Base-by-base conservation (phyloP, 2,329 filamentous ascomycete genomes). In the Aureobasidium mangrovei region DNA sequence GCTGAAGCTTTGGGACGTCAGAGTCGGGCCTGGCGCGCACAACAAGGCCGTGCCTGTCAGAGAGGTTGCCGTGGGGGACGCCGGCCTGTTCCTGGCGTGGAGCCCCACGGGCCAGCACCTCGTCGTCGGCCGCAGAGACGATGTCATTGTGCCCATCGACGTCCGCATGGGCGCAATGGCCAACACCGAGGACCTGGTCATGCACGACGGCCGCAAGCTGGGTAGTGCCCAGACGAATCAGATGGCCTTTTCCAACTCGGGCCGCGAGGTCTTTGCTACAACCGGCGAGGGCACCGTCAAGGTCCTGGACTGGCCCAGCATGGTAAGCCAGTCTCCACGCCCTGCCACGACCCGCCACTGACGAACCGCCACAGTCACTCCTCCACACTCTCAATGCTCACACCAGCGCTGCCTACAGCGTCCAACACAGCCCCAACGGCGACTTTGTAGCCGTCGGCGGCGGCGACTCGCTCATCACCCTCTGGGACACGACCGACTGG, bases 401-500 rank as follows among this genome's bases (percentile, higher is more conserved):
- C 66, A 88, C 85, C 2, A 85, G 84, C 3, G 81, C 84, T 4
- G 88, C 85, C 62, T 75, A 86, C 58, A 78, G 81, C 7, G 77
- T 82, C 9, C 83, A 84, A 58, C 72, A 90, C 62, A 85, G 86
- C 59, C 86, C 87, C 0, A 82, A 80, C 42, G 86, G 83, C 39
- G 77, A 82, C 40, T 86, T 83, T 64, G 74, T 91, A 42, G 87
- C 87, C 0, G 86, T 85, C 0, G 87, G 86, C 31, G 86, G 85
- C 7, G 82, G 83, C 7, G 87, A 91, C 63, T 85, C 84, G 1
- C 78, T 88, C 48, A 85, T 91, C 60, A 77, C 84, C 4, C 73
- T 91, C 3, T 91, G 86, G 84, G 86, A 91, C 63, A 90, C 86
- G 3, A 77, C 77, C 39, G 83, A 87, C 60, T 90, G 86, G 85